Conservation (phyloP, 2,329 filamentous ascomycete genomes). For the Aspergillus eucalypticola region DNA sequence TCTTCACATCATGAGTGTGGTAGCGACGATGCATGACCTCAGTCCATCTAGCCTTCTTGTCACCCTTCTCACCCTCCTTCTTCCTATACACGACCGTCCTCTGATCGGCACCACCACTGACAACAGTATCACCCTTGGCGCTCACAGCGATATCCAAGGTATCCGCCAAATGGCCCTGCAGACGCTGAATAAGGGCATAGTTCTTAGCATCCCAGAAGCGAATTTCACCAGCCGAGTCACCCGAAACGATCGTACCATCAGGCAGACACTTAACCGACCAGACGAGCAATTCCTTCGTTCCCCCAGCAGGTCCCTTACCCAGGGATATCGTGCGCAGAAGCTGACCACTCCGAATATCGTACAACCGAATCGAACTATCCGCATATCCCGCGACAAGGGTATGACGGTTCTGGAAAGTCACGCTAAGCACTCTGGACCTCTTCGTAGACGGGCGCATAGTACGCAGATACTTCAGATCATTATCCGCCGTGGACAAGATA, state of each 20-base stretch:
- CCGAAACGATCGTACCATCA: constrained; percentile 87
- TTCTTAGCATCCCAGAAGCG: constrained; percentile 93
- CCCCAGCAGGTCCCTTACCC: constrained; percentile 73
- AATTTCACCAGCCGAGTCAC: constrained; percentile 90
- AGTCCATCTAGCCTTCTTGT: constrained; percentile 68
- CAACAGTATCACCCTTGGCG: constrained; percentile 74
- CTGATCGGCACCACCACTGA: constrained; percentile 90
- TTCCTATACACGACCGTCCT: constrained; percentile 81
- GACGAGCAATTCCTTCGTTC: constrained; percentile 81
- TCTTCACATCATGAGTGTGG: constrained; percentile 92
- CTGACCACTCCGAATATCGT: constrained; percentile 77
- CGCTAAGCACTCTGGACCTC: constrained; percentile 84
- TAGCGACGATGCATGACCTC: constrained; percentile 84
- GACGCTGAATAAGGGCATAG: constrained; percentile 81
- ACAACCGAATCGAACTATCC: constrained; percentile 92
- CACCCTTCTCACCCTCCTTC: constrained; percentile 49
- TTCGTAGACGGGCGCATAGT: constrained; percentile 77
- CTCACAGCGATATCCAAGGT: constrained; percentile 84
- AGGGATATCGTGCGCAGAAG: constrained; percentile 81
- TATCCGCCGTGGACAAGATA: constrained; percentile 81
- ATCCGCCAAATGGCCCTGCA: constrained; percentile 86
- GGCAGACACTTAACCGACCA: constrained; percentile 90
- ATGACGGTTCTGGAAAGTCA: constrained; percentile 83
- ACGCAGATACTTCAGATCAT: constrained; percentile 76
- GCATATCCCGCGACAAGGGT: constrained; percentile 87